Conservation (phyloP, 2,329 filamentous ascomycete species). For the Sclerotinia spermophila region DNA sequence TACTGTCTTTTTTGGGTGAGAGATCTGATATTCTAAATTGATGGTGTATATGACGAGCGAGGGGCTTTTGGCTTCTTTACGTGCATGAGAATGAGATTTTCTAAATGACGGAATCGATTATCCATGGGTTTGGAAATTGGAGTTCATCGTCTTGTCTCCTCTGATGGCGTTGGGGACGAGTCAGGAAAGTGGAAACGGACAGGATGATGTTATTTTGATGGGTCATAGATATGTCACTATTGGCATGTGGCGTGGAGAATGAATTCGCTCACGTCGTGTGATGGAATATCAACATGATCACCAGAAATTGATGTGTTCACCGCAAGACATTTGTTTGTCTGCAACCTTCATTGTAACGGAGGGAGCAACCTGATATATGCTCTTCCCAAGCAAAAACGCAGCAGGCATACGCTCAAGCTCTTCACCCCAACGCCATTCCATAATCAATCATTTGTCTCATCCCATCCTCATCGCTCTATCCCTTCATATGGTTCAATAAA, state of each 20-base stretch:
- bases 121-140: neutral
- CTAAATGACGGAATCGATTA: neutral
- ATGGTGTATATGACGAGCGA: neutral
- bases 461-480: neutral
- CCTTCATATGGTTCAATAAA: conserved; percentile 22
- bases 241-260: neutral
- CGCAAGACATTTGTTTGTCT: neutral
- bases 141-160: neutral
- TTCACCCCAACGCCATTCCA: neutral
- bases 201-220: neutral
- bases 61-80: neutral
- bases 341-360: neutral
- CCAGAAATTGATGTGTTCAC: neutral
- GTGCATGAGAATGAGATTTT: neutral
- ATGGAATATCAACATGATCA: neutral
- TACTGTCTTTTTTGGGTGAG: neutral
- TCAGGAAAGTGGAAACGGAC: neutral
- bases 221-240: neutral
- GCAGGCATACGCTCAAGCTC: neutral
- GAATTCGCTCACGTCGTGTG: conserved; percentile 4
- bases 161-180: neutral
- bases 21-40: neutral
- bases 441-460: neutral
- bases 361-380: neutral
- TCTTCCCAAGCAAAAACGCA: neutral